Evolutionary conservation across 495 filamentous ascomycete species (phyloP).

Genomic region (Rhypophila decipiens): DNA sequence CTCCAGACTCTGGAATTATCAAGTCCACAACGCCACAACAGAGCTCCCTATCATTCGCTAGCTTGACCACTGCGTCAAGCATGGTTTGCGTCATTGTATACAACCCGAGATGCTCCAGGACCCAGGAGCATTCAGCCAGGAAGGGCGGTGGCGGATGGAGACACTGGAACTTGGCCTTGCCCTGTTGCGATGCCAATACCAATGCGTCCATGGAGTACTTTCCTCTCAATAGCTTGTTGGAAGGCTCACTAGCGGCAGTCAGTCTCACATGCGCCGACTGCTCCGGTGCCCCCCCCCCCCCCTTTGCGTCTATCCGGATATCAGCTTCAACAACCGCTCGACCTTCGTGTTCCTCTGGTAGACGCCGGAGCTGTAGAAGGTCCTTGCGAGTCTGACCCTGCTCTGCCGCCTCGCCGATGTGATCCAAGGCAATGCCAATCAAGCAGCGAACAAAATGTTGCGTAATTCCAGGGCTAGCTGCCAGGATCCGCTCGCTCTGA

Average conservation of each 20-base stretch:
- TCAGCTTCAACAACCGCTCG: slow-evolving; percentile 22
- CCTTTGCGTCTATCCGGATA: slow-evolving; percentile 38
- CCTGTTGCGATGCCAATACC: slow-evolving; percentile 29
- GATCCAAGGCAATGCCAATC: slow-evolving; percentile 43
- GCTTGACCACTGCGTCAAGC: slow-evolving; percentile 35
- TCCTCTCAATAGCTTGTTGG: slow-evolving; percentile 23
- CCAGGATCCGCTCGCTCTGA: slow-evolving; percentile 30
- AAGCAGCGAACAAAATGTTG: slow-evolving; percentile 30
- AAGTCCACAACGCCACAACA: slow-evolving; percentile 29
- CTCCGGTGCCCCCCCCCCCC: slow-evolving; percentile 22
- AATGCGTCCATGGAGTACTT: slow-evolving; percentile 35
- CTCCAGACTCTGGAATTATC: slow-evolving; percentile 17
- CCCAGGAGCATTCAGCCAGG: slow-evolving; percentile 39
- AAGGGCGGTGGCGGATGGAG: slow-evolving; percentile 37
- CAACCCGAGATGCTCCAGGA: slow-evolving; percentile 35
- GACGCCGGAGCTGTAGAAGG: slow-evolving; percentile 21
- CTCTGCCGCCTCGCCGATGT: slow-evolving; percentile 39
- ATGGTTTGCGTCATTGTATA: slow-evolving; percentile 41
- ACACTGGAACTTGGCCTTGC: slow-evolving; percentile 33
- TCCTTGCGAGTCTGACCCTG: slow-evolving; percentile 20
- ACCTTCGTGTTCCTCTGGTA: slow-evolving; percentile 12
- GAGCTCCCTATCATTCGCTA: slow-evolving; percentile 21
- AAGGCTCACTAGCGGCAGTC: slow-evolving; percentile 28
- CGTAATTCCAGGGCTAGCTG: slow-evolving; percentile 21
- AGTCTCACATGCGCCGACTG: slow-evolving; percentile 37